Conservation (phyloP, 2,329 filamentous ascomycete species). For the Trichoderma sp. region DNA sequence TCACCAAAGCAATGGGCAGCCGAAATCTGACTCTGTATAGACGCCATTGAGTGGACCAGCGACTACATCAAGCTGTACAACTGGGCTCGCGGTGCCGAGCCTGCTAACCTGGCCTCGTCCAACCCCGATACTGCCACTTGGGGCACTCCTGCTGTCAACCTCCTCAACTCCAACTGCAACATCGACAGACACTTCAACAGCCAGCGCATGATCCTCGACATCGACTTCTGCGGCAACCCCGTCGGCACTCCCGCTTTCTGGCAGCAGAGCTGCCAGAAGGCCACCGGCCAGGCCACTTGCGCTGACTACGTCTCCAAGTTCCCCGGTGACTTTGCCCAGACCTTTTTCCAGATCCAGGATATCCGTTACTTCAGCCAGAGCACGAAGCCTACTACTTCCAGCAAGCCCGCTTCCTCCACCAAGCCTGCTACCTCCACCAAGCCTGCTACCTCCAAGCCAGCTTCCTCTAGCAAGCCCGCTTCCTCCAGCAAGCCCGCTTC, state of each 20-base stretch:
- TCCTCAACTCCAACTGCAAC: conserved; percentile 58
- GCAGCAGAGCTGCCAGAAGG: conserved; percentile 27
- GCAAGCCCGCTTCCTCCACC: neutral
- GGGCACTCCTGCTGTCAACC: conserved; percentile 61
- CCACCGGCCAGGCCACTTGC: conserved; percentile 32
- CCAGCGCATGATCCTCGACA: conserved; percentile 72
- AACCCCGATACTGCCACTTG: conserved; percentile 61
- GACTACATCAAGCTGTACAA: conserved; percentile 42
- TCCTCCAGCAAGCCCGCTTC: neutral
- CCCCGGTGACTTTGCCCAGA: conserved; percentile 36
- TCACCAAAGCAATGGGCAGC: too few species aligned
- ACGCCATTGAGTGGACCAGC: conserved; percentile 43
- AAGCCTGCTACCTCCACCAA: neutral
- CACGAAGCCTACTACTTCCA: neutral
- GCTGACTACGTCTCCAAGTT: conserved; percentile 37
- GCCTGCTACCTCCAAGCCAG: conserved; percentile 15
- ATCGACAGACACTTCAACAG: conserved; percentile 60
- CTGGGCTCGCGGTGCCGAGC: conserved; percentile 34
- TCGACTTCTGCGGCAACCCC: conserved; percentile 71
- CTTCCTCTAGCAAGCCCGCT: conserved; percentile 24
- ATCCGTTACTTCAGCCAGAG: conserved; percentile 34
- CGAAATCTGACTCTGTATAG: conserved; percentile 18
- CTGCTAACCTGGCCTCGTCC: conserved; percentile 35
- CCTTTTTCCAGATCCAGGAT: conserved; percentile 46
- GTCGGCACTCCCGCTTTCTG: conserved; percentile 43